Evolutionary conservation across 345 rosid genomes (phyloP).

Genomic region (Aquilaria sinensis): DNA sequence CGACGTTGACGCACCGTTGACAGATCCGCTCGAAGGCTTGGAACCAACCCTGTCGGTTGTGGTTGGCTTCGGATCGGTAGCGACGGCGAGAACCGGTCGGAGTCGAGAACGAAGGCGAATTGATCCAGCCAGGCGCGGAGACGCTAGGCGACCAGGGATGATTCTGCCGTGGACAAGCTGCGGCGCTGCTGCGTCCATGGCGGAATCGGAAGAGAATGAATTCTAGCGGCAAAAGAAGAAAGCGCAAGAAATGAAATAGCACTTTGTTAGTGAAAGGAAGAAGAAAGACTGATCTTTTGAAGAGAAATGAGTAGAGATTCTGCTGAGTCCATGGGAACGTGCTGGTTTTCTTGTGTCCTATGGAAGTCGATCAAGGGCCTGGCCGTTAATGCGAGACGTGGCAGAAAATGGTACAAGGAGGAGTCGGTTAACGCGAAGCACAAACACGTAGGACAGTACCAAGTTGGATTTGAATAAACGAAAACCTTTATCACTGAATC

Average conservation of each 20-base stretch:
- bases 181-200: conserved; percentile 56
- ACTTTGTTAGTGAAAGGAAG: not conserved
- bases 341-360: not conserved
- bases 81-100: conserved; percentile 45
- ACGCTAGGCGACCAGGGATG: conserved; percentile 30
- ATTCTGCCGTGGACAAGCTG: conserved; percentile 53
- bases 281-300: not conserved
- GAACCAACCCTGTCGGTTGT: conserved; percentile 32
- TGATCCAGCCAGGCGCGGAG: conserved; percentile 18
- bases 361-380: conserved; percentile 13
- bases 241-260: not conserved
- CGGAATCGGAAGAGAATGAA: conserved; percentile 8
- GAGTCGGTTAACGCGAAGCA: too few relatives aligned
- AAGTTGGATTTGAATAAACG: too few relatives aligned
- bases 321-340: not conserved
- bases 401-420: conserved; percentile 24
- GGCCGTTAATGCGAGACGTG: conserved; percentile 47
- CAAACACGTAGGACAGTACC: too few relatives aligned
- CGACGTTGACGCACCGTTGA: conserved; percentile 41
- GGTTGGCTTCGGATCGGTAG: conserved; percentile 68
- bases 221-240: not conserved
- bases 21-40: conserved; percentile 8
- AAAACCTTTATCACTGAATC: too few relatives aligned
- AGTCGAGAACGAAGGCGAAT: conserved; percentile 24
- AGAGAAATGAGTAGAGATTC: not conserved